Base-by-base conservation (phyloP, 129 eudicot genomes). In the Chrysanthemum seticuspe region DNA sequence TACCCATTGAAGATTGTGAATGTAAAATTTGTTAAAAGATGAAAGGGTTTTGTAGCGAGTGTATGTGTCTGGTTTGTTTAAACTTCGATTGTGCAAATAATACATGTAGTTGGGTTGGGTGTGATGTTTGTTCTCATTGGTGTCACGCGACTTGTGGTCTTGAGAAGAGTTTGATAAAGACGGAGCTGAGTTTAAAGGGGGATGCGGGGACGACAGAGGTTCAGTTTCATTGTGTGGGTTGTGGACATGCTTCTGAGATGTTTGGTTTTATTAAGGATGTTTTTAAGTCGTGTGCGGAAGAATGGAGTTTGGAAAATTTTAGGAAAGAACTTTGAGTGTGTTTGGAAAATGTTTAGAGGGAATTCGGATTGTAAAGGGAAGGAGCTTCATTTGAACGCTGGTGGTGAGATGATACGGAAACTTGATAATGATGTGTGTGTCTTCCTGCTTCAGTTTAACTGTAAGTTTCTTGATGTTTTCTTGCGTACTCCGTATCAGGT, bases 61-160 rank as follows among this genome's bases (percentile, higher is more conserved):
- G 96, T 76, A 87, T 87, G 96, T 87, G 96, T 21, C 82, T 85
- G 0, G 81, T 89, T 6, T 89, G 93, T 69, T 62, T 82, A 51
- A 87, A 85, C 76, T 90, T 90, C 15, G 94, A 87, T 70, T 85
- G 83, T 69, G 94, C 94, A 7, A 81, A 47, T 36, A 85, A 85
- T 50, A 87, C 96, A 49, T 87, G 96, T 74, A 83, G 87, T 85
- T 87, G 96, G 94, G 89, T 87, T n/a, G 90, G 89, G 8, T 85
- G 91, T 67, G 95, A 87, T 52, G 83, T 75, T 7, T 87, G 93
- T 77, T 67, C 84, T 13, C 96, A 89, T 61, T 89, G 93, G 93
- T 87, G 90, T 52, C 93, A 87, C 67, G 87, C 87, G 3, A 78
- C 74, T 2, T 87, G 87, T 71, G 95, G 91, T 52, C 75, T 90